phyloP scores from a whole-genome alignment of 331 rosid genomes.

The Quercus tomentella region DNA sequence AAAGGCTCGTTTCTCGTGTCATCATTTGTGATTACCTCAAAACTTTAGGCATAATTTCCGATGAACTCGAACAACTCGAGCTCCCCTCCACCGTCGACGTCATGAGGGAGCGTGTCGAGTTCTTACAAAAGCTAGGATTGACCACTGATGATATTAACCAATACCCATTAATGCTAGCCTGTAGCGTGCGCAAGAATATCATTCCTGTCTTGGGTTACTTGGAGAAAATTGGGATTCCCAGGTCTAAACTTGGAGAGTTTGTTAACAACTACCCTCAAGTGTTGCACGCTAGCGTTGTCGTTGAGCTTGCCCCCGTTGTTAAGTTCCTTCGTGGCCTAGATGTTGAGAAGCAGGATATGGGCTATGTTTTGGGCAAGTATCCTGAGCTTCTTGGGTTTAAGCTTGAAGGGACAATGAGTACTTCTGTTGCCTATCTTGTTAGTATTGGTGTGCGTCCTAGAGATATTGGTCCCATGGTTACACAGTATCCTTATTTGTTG shows the following conservation, averaged over 20 bases:
- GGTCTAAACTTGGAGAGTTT: slow-evolving; percentile 44
- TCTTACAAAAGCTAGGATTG: slow-evolving; percentile 43
- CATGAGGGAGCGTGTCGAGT: slow-evolving; percentile 51
- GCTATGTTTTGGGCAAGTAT: slow-evolving; percentile 45
- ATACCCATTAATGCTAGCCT: slow-evolving; percentile 43
- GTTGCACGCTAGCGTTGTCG: slow-evolving; percentile 49
- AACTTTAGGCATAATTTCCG: slow-evolving; percentile 37
- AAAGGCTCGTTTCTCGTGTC: slow-evolving; percentile 43
- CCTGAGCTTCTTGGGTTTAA: slow-evolving; percentile 57
- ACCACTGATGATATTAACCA: slow-evolving; percentile 39
- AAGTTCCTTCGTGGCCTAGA: slow-evolving; percentile 54
- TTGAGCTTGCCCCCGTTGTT: slow-evolving; percentile 50
- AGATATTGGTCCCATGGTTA: slow-evolving; percentile 56
- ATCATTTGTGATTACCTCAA: slow-evolving; percentile 42
- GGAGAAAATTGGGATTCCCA: slow-evolving; percentile 50
- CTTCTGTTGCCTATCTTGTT: slow-evolving; percentile 48
- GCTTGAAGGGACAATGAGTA: slow-evolving; percentile 58
- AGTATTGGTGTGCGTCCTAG: slow-evolving; percentile 51
- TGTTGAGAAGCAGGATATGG: slow-evolving; percentile 47
- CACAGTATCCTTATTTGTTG: slow-evolving; percentile 46
- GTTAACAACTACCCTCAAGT: slow-evolving; percentile 44
- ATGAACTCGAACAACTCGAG: slow-evolving; percentile 41
- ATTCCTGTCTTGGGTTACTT: slow-evolving; percentile 47
- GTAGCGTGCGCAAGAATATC: slow-evolving; percentile 46
- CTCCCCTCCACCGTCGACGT: slow-evolving; percentile 44